Evolutionary conservation across 768 basidiomycete species (phyloP).

Genomic region (Hygrophorus pudorinus): DNA sequence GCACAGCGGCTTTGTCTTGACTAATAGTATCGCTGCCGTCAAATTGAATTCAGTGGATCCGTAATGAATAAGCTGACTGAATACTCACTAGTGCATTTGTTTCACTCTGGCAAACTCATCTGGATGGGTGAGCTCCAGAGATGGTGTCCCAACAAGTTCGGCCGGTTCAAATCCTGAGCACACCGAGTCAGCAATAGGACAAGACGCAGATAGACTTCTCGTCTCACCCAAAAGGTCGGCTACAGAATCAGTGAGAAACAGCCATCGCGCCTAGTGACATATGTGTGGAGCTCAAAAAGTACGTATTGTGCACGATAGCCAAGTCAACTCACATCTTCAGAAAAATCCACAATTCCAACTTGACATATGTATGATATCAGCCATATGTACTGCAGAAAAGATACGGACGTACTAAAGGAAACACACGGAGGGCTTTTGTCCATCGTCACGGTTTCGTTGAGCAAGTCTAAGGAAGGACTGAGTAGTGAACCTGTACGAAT

Average conservation of each 20-base stretch:
- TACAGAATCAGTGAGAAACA: constrained; percentile 58
- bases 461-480: neutral
- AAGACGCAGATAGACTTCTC: neutral
- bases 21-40: constrained; percentile 58
- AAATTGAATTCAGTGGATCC: neutral
- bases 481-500: neutral
- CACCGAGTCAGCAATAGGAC: neutral
- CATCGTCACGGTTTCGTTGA: too few species aligned
- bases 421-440: constrained; percentile 40
- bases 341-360: constrained; percentile 81
- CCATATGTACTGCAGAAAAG: constrained; percentile 3
- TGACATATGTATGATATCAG: constrained; percentile 6
- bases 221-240: constrained; percentile 49
- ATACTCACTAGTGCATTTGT: constrained; percentile 54
- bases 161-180: constrained; percentile 58
- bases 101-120: constrained; percentile 64
- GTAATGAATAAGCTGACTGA: neutral
- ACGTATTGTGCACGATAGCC: neutral
- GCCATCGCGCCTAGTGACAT: constrained; percentile 46
- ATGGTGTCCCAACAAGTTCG: constrained; percentile 60
- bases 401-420: constrained; percentile 59
- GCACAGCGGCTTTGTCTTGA: constrained; percentile 70
- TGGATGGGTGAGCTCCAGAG: constrained; percentile 70
- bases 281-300: constrained; percentile 5
- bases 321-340: constrained; percentile 43